Evolutionary conservation across 495 filamentous ascomycete genomes (phyloP), one percentile per base, ranked within the genome.

Genomic region (Beverwykella pulmonaria): DNA sequence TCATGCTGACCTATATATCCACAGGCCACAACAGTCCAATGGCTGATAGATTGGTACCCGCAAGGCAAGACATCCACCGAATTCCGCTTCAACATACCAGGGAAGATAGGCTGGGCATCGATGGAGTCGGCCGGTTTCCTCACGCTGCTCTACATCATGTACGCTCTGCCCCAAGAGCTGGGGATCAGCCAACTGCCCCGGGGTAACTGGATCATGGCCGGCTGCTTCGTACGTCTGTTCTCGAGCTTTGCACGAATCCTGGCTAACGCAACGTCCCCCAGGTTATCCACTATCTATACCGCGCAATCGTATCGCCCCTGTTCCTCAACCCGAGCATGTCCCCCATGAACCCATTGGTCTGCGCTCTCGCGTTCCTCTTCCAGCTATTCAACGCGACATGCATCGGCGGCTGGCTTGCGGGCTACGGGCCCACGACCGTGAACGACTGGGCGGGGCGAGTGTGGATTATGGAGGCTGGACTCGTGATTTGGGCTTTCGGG

Each of bases 261-360:
- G 19, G 1, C 41, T 61, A 15, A 60, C 34, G 27, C 46, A 1
- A 59, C 32, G 54, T n/a, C n/a, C 34, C 3, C 58, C 61, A 81
- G 78, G 75, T 74, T 12, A 83, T 90, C 63, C 94, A 98, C 77
- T 98, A 98, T 78, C 61, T 86, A 72, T 92, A 98, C 82, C 91
- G 94, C 66, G 90, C 93, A 20, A 75, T 97, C 58, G 76, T 97
- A 61, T 86, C 87, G 36, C 92, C 94, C 1, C 80, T 88, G 44
- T 78, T 92, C 68, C 81, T 92, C 30, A 91, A 92, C 57, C 92
- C 92, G 0, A 90, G 86, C 76, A 97, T 98, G 89, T 92, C 92
- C 9, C 93, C 92, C 23, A 89, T 93, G 54, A 90, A 79, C 74
- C 66, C 82, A 10, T 58, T 84, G 19, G 78, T 97, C 64, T 87